Conservation (phyloP, 2,329 filamentous ascomycete genomes). For the Fusarium brachygibbosum region DNA sequence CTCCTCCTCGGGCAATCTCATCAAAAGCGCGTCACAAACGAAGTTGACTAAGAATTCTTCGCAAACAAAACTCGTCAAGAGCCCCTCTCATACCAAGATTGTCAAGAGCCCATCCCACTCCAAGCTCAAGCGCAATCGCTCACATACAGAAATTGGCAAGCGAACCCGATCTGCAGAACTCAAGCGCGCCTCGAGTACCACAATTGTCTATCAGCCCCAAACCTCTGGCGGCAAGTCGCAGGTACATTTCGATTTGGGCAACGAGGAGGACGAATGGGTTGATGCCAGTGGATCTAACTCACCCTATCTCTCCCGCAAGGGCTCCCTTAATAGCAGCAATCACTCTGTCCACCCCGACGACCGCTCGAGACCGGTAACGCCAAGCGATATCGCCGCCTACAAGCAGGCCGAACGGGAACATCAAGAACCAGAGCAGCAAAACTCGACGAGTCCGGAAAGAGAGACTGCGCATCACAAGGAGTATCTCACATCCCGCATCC, state of each 20-base stretch:
- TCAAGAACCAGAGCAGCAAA: constrained; percentile 24
- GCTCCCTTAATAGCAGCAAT: constrained; percentile 64
- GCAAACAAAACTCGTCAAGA: constrained; percentile 62
- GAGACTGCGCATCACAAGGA: constrained; percentile 69
- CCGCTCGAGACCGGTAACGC: constrained; percentile 58
- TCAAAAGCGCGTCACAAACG: constrained; percentile 68
- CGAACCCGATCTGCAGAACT: constrained; percentile 70
- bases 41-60: constrained; percentile 64
- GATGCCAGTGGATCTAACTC: constrained; percentile 75
- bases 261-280: constrained; percentile 73
- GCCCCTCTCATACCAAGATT: constrained; percentile 53
- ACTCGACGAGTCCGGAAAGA: constrained; percentile 54
- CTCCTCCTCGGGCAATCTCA: constrained; percentile 60
- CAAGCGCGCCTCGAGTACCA: constrained; percentile 67
- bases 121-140: constrained; percentile 56
- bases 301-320: constrained; percentile 63
- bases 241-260: constrained; percentile 75
- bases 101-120: constrained; percentile 68
- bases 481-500: constrained; percentile 75
- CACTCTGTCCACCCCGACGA: constrained; percentile 58
- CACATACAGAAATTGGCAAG: constrained; percentile 55
- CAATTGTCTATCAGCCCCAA: constrained; percentile 61
- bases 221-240: constrained; percentile 61
- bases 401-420: constrained; percentile 30
- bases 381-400: constrained; percentile 44